phyloP scores from a whole-genome alignment of 2,329 filamentous ascomycete genomes.

The Sporothrix brunneoviolacea region DNA sequence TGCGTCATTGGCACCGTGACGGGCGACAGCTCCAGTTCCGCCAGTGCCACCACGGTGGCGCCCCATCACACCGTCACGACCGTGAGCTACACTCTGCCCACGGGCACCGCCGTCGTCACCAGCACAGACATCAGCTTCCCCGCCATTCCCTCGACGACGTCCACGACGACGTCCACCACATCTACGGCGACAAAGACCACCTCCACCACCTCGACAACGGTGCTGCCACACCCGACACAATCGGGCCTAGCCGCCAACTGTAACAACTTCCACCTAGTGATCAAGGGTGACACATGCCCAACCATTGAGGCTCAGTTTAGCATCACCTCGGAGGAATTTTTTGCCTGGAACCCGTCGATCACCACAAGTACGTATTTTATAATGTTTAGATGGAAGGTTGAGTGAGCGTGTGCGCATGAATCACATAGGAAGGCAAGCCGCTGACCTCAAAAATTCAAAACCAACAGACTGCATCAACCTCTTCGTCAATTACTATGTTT shows the following conservation, averaged over 20 bases:
- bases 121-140: not conserved
- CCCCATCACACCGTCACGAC: not conserved
- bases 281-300: too few species aligned
- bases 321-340: too few species aligned
- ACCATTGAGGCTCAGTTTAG: too few species aligned
- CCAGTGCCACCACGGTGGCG: not conserved
- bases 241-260: too few species aligned
- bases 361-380: too few species aligned
- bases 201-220: not conserved
- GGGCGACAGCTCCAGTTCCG: not conserved
- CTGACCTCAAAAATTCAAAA: too few species aligned
- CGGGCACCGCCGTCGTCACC: not conserved
- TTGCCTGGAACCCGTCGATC: not conserved
- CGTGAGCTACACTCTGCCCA: not conserved
- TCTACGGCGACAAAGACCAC: not conserved
- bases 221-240: not conserved
- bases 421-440: too few species aligned
- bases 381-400: too few species aligned
- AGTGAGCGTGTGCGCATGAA: too few species aligned
- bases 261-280: too few species aligned
- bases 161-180: slow-evolving; percentile 12
- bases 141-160: slow-evolving; percentile 3
- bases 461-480: too few species aligned
- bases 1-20: slow-evolving; percentile 14
- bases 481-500: too few species aligned